These are phyloP conservation scores for Xylaria nigripes DNA, from an alignment of 495 filamentous ascomycete species.

Conservation along the genomic window DNA sequence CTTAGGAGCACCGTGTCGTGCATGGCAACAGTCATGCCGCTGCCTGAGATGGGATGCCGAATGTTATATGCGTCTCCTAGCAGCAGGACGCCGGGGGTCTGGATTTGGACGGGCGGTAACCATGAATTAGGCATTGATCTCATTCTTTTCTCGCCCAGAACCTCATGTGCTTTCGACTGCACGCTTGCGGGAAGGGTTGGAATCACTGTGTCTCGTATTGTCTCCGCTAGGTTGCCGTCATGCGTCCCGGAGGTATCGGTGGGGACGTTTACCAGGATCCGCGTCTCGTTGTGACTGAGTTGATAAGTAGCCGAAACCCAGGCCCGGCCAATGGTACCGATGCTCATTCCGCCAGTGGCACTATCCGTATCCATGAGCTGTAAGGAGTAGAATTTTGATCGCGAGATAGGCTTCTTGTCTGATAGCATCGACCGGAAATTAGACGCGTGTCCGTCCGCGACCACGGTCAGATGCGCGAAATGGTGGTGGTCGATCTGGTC, in stretches of 20 bases:
- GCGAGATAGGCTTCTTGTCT: background rate
- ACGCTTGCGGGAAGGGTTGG: background rate
- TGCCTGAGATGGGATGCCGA: conserved; percentile 79
- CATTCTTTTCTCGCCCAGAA: background rate
- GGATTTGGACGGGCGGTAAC: conserved; percentile 50
- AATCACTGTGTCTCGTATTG: background rate
- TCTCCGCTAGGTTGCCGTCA: background rate
- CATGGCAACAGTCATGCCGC: conserved; percentile 82
- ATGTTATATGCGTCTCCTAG: conserved; percentile 81
- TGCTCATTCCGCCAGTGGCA: background rate
- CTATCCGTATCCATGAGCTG: background rate
- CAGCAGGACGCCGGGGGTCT: conserved; percentile 55
- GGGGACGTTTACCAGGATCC: conserved; percentile 55
- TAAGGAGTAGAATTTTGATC: background rate
- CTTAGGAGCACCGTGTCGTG: conserved; percentile 67
- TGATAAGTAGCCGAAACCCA: conserved; percentile 62
- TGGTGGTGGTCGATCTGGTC: conserved; percentile 32
- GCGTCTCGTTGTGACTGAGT: conserved; percentile 62
- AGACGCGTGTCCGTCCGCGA: conserved; percentile 14
- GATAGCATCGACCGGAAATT: conserved; percentile 10
- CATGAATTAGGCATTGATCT: conserved; percentile 30
- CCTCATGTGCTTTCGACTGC: background rate
- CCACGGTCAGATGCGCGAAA: conserved; percentile 5
- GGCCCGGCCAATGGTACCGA: conserved; percentile 41
- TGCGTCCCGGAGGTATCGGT: conserved; percentile 40